Percentiles rank a stretch among this genome's conserved stretches.
Conservation (phyloP, 331 rosid genomes). For the Erythrophleum ivorense region DNA sequence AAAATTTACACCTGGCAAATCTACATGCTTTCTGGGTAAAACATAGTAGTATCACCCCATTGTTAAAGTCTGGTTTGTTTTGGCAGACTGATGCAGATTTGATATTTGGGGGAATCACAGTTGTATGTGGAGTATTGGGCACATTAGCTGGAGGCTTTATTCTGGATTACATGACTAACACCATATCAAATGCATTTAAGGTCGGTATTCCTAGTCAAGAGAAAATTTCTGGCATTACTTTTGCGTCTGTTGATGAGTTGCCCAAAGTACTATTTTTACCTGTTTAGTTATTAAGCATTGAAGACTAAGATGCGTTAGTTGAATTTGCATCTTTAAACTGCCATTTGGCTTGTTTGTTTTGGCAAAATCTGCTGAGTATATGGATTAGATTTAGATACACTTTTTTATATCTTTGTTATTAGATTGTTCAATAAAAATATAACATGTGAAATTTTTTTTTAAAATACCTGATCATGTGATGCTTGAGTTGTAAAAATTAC, state of each 20-base stretch:
- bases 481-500: not conserved
- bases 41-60: slow-evolving; percentile 7
- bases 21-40: slow-evolving; percentile 10
- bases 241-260: slow-evolving; percentile 27
- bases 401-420: not conserved
- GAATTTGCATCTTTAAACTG: slow-evolving; percentile 7
- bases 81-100: slow-evolving; percentile 76
- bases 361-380: not conserved
- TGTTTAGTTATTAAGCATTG: not conserved
- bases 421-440: not conserved
- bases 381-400: not conserved
- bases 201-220: slow-evolving; percentile 46
- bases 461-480: not conserved
- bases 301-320: not conserved
- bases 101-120: slow-evolving; percentile 81
- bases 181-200: slow-evolving; percentile 89
- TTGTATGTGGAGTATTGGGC: slow-evolving; percentile 81
- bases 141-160: slow-evolving; percentile 74
- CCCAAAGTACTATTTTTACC: slow-evolving; percentile 3
- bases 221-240: slow-evolving; percentile 4
- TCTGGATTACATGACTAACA: slow-evolving; percentile 64
- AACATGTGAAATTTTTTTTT: not conserved
- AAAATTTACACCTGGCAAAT: slow-evolving; percentile 3
- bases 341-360: not conserved
- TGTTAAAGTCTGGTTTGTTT: slow-evolving; percentile 34